phyloP scores from a whole-genome alignment of 1,284 basidiomycete genomes.

The Fomes fomentarius region DNA sequence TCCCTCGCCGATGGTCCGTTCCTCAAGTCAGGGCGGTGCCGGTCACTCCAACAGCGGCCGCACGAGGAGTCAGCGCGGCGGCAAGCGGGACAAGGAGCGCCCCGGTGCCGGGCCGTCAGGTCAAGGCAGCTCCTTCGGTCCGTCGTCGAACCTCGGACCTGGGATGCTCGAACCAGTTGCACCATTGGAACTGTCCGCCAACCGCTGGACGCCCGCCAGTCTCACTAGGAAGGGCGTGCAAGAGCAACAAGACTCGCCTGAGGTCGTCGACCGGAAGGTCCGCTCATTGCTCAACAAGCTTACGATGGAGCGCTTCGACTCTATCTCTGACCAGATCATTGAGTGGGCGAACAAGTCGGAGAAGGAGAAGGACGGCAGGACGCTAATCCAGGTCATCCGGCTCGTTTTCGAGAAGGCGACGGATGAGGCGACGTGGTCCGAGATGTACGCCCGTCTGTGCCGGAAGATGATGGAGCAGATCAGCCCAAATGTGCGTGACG shows the following conservation, averaged over 20 bases:
- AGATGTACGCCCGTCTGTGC: slow-evolving; percentile 73
- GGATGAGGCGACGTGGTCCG: slow-evolving; percentile 36
- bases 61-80: slow-evolving; percentile 74
- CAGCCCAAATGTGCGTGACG: slow-evolving; percentile 86
- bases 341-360: slow-evolving; percentile 96
- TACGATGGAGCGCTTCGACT: slow-evolving; percentile 95
- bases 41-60: slow-evolving; percentile 59
- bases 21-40: slow-evolving; percentile 74
- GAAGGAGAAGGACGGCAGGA: slow-evolving; percentile 90
- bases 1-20: slow-evolving; percentile 68
- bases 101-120: slow-evolving; percentile 23
- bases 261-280: slow-evolving; percentile 91
- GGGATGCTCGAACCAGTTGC: slow-evolving; percentile 63
- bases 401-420: slow-evolving; percentile 96
- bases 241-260: slow-evolving; percentile 72
- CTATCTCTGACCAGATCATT: slow-evolving; percentile 52
- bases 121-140: slow-evolving; percentile 24
- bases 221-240: slow-evolving; percentile 37
- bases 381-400: slow-evolving; percentile 93
- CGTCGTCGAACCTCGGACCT: slow-evolving; percentile 23
- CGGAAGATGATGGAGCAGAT: slow-evolving; percentile 75
- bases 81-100: slow-evolving; percentile 55
- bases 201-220: slow-evolving; percentile 75
- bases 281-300: slow-evolving; percentile 94
- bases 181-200: slow-evolving; percentile 78